Evolutionary conservation across 805 yeast genomes (phyloP).

Genomic region (Citeromyces matritensis): DNA sequence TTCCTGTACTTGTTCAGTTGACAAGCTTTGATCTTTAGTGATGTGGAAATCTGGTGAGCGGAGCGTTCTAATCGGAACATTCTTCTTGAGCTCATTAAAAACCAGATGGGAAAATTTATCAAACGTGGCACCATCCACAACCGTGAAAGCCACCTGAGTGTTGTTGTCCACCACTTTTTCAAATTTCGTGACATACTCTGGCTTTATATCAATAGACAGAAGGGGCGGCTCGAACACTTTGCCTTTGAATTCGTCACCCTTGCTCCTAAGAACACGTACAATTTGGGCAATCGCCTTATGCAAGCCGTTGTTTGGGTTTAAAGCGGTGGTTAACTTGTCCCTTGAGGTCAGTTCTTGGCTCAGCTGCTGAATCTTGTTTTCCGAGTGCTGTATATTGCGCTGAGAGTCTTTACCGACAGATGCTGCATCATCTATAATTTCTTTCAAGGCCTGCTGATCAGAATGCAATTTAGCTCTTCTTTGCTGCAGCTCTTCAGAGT

Average conservation of each 20-base stretch:
- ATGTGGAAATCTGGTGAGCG: constrained; percentile 3
- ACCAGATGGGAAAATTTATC: constrained; percentile 23
- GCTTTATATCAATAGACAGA: constrained; percentile 40
- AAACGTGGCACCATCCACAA: constrained; percentile 35
- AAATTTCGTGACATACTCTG: constrained; percentile 37
- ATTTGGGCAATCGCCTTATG: neutral
- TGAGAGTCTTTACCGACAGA: neutral
- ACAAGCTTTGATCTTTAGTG: constrained; percentile 4
- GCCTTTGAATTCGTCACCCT: constrained; percentile 13
- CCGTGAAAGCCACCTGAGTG: constrained; percentile 50
- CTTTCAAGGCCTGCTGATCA: neutral
- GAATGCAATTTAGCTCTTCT: neutral
- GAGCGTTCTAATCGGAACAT: constrained; percentile 43
- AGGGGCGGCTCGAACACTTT: constrained; percentile 63
- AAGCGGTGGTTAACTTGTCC: constrained; percentile 1
- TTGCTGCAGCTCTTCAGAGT: constrained; percentile 10
- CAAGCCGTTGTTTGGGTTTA: neutral
- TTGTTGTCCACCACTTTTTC: constrained; percentile 39
- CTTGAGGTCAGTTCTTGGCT: constrained; percentile 5
- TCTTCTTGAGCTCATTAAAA: constrained; percentile 20
- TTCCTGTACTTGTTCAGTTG: constrained; percentile 17
- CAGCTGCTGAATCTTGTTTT: constrained; percentile 3
- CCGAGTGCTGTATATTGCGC: neutral
- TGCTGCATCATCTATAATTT: neutral
- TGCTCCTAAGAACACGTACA: constrained; percentile 19